Evolutionary conservation across 352 stramenopile genomes (phyloP), one percentile per base, ranked within the genome.

Genomic region (Pseudoperonospora humuli): DNA sequence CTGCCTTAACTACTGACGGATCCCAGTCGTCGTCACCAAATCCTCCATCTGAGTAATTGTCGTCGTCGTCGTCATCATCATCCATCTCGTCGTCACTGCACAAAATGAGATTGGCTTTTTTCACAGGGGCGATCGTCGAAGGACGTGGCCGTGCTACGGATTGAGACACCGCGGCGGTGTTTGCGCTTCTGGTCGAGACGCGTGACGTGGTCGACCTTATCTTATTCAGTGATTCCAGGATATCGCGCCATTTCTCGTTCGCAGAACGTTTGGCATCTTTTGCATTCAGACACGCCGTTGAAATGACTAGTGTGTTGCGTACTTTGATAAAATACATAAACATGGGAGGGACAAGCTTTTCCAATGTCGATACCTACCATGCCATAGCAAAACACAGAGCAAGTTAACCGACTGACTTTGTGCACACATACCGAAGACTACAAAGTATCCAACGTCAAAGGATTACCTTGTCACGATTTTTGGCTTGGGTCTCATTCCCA

Each of bases 201-300:
- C 21, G 38, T 23, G 31, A 39, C 4, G 23, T 27, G 43, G 15
- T 15, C 20, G 24, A 10, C 29, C 52, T 48, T 43, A 63, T 36
- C 33, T 59, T 65, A 17, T 54, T 55, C 11, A 88, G 61, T 5
- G 32, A 54, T 13, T 82, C 70, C 14, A 91, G 14, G 6, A 84
- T 57, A 31, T 87, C 70, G 3, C 73, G 74, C 49, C 83, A 89
- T 23, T 65, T 61, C 51, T 91, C 79, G 19, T 67, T 81, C 7
- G 79, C 74, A 15, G 76, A 75, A 9, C 79, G 65, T 45, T 87
- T 88, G 0, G 79, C 75, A 54, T 84, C 74, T 50, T 84, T 91
- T 31, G 60, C 53, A 25, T 77, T 87, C 36, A 83, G 19, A 19
- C 74, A 86, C 4, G 74, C 57, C 8, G 73, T 70, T 6, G 70